Conservation (phyloP, 192 early-diverging fungal genomes). For the Geosiphon pyriformis region DNA sequence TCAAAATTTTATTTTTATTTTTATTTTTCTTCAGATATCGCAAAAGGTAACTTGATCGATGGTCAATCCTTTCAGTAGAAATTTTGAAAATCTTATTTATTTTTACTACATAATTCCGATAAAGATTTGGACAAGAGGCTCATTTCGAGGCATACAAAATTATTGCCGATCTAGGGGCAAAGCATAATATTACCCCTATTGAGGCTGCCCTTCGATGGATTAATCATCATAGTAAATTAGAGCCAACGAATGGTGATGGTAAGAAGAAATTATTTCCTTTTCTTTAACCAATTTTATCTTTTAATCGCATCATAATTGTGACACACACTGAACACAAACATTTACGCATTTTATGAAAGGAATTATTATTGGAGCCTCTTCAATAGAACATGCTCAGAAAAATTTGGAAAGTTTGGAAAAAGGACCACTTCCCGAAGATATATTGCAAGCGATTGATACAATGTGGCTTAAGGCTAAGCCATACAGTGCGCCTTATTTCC, state of each 20-base stretch:
- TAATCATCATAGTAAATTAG: slow-evolving; percentile 37
- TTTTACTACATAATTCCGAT: no score
- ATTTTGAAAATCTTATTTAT: no score
- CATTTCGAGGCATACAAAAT: slow-evolving; percentile 51
- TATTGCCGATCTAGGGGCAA: slow-evolving; percentile 31
- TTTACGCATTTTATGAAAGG: slow-evolving; percentile 12
- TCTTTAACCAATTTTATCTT: not conserved
- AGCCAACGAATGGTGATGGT: slow-evolving; percentile 29
- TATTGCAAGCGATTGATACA: slow-evolving; percentile 49
- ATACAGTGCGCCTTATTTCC: slow-evolving; percentile 32
- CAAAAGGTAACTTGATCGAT: no score
- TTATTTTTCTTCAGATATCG: no score
- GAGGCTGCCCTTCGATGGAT: slow-evolving; percentile 39
- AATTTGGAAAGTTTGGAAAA: slow-evolving; percentile 48
- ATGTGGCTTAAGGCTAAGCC: slow-evolving; percentile 45
- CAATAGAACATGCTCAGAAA: slow-evolving; percentile 31
- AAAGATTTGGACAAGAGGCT: slow-evolving; percentile 43
- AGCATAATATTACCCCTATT: slow-evolving; percentile 29
- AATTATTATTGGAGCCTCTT: slow-evolving; percentile 38
- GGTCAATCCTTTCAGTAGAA: no score
- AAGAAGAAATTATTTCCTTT: not conserved
- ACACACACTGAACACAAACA: slow-evolving; percentile 5
- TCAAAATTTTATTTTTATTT: no score
- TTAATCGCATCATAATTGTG: no score
- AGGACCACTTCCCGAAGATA: slow-evolving; percentile 43